phyloP scores from a whole-genome alignment of 1,284 basidiomycete genomes.

The Trametes polyzona region DNA sequence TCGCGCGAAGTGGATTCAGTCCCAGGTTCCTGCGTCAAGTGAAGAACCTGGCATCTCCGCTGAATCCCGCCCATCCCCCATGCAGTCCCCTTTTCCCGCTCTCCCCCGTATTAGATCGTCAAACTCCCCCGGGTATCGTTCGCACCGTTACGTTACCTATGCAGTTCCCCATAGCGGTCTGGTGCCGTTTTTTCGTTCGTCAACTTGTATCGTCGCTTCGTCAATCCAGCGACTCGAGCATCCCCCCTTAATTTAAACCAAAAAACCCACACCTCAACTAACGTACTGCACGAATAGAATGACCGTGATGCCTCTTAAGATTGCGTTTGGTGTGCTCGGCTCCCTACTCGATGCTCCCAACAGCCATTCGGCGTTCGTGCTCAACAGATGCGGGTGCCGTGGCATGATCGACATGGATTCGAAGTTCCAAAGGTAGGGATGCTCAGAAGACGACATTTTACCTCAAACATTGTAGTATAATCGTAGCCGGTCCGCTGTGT shows the following conservation, averaged over 20 bases:
- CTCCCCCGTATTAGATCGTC: slow-evolving; percentile 21
- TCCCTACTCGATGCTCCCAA: neutral
- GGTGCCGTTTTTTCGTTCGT: slow-evolving; percentile 50
- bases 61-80: slow-evolving; percentile 12
- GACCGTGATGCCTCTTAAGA: slow-evolving; percentile 17
- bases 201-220: slow-evolving; percentile 41
- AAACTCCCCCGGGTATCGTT: slow-evolving; percentile 23
- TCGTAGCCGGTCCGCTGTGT: too few relatives aligned
- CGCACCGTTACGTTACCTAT: slow-evolving; percentile 22
- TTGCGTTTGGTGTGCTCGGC: neutral
- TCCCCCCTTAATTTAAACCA: slow-evolving; percentile 11
- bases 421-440: too few relatives aligned
- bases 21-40: slow-evolving; percentile 6
- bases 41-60: slow-evolving; percentile 13
- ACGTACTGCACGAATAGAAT: slow-evolving; percentile 27
- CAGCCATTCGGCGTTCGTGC: too few relatives aligned
- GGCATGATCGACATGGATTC: neutral
- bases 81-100: slow-evolving; percentile 19
- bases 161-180: slow-evolving; percentile 42
- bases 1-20: slow-evolving; percentile 17
- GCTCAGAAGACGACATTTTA: too few relatives aligned
- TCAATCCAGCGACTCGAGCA: slow-evolving; percentile 39
- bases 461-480: too few relatives aligned
- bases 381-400: too few relatives aligned
- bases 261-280: slow-evolving; percentile 14